Conservation (phyloP, 768 basidiomycete genomes). For the Artomyces pyxidatus region DNA sequence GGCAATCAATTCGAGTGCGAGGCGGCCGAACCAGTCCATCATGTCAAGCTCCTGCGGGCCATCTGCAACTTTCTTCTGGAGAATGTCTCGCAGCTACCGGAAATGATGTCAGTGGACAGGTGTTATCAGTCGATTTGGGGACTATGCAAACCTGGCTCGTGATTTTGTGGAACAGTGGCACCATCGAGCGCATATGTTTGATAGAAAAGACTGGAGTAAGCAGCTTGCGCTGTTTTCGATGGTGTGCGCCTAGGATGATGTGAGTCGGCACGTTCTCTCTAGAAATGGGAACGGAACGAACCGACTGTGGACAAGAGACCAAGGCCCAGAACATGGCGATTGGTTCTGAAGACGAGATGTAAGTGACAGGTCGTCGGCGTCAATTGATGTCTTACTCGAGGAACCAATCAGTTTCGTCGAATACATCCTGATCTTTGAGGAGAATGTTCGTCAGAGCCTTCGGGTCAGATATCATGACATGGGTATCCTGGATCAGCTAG, state of each 20-base stretch:
- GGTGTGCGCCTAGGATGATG: not conserved
- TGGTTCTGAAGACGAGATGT: not conserved
- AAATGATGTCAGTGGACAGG: not conserved
- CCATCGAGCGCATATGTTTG: conserved; percentile 2
- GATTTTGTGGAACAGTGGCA: conserved; percentile 4
- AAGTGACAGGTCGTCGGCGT: not conserved
- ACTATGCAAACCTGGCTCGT: not conserved
- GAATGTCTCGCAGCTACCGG: not conserved
- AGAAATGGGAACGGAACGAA: not conserved
- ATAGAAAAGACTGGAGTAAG: conserved; percentile 4
- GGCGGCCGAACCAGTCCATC: conserved; percentile 2
- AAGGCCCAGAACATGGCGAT: not conserved
- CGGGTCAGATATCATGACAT: not conserved
- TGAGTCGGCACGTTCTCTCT: not conserved
- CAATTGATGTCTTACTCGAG: not conserved
- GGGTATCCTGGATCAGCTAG: not conserved
- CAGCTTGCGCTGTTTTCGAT: not conserved
- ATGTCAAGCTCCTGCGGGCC: not conserved
- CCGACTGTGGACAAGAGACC: not conserved
- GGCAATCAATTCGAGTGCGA: conserved; percentile 13
- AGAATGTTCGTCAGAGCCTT: not conserved
- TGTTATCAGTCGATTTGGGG: not conserved
- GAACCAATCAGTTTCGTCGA: not conserved
- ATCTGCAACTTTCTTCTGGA: not conserved
- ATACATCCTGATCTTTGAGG: not conserved